These are phyloP conservation scores for Saturnispora serradocipensis DNA, from an alignment of 805 yeast species.

Conservation along the genomic window DNA sequence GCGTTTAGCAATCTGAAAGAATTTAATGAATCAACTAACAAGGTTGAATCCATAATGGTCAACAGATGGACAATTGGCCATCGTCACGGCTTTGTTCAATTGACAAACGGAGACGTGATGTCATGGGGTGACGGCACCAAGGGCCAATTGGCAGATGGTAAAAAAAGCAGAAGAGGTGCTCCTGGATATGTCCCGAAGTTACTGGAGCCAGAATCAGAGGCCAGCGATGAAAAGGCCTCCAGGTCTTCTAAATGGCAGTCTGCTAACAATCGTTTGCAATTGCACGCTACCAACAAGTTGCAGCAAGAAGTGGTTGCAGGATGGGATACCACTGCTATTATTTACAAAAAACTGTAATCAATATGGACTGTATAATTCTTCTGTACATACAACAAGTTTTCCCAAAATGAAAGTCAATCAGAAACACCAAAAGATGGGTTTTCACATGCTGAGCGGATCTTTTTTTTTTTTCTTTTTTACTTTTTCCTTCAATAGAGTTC, in stretches of 20 bases:
- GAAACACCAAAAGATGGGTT: neutral
- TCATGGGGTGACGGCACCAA: constrained; percentile 78
- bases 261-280: constrained; percentile 1
- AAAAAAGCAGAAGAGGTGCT: constrained; percentile 45
- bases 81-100: constrained; percentile 54
- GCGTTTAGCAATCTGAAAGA: constrained; percentile 40
- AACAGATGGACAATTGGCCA: constrained; percentile 50
- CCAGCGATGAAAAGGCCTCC: neutral
- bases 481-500: no score
- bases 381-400: neutral
- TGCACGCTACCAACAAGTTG: neutral
- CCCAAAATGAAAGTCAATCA: neutral
- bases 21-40: constrained; percentile 39
- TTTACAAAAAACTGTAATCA: constrained; percentile 2
- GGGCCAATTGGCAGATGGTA: constrained; percentile 84
- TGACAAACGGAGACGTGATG: constrained; percentile 55
- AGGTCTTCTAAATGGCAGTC: neutral
- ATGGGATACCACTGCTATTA: constrained; percentile 7
- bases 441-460: neutral
- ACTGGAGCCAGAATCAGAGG: constrained; percentile 48
- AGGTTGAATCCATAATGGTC: constrained; percentile 38
- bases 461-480: neutral
- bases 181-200: constrained; percentile 49
- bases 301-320: constrained; percentile 8
- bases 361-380: neutral